phyloP scores from a whole-genome alignment of 2,329 filamentous ascomycete genomes.

The Teratosphaeria nubilosa region DNA sequence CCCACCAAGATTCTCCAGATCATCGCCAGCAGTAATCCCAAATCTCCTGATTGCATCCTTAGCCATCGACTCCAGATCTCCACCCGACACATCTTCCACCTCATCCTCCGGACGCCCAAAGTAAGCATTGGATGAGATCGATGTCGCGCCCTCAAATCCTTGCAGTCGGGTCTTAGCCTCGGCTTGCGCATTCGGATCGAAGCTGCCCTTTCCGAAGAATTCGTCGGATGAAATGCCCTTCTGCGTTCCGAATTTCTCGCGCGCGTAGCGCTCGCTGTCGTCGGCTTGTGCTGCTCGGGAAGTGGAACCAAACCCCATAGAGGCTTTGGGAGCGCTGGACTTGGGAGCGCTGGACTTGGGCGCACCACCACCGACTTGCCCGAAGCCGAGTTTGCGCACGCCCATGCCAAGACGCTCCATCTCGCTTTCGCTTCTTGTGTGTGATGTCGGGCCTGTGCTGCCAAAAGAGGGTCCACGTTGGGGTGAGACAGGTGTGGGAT shows the following conservation, averaged over 20 bases:
- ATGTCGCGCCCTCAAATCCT: conserved; percentile 82
- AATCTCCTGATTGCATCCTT: conserved; percentile 95
- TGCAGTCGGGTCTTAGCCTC: conserved; percentile 82
- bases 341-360: conserved; percentile 34
- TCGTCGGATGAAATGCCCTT: conserved; percentile 98
- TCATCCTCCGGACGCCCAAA: conserved; percentile 77
- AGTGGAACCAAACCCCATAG: conserved; percentile 66
- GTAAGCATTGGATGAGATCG: conserved; percentile 95
- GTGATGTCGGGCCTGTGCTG: conserved; percentile 38
- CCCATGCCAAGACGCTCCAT: conserved; percentile 87
- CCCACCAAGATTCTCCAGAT: conserved; percentile 79
- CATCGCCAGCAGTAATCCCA: conserved; percentile 89
- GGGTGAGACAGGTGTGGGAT: conserved; percentile 68
- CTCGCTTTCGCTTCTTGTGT: conserved; percentile 57
- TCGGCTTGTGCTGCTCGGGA: conserved; percentile 23
- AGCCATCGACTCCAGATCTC: conserved; percentile 79
- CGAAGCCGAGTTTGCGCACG: conserved; percentile 74
- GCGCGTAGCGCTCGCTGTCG: conserved; percentile 74
- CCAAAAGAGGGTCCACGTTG: conserved; percentile 50
- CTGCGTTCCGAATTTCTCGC: conserved; percentile 78
- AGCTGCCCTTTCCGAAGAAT: conserved; percentile 87
- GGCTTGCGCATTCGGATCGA: conserved; percentile 66
- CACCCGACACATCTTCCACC: conserved; percentile 44
- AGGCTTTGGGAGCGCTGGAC: conserved; percentile 49
- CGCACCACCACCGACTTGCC: conserved; percentile 60